Evolutionary conservation across 2,329 filamentous ascomycete species (phyloP).

Genomic region (Talaromyces piceae): DNA sequence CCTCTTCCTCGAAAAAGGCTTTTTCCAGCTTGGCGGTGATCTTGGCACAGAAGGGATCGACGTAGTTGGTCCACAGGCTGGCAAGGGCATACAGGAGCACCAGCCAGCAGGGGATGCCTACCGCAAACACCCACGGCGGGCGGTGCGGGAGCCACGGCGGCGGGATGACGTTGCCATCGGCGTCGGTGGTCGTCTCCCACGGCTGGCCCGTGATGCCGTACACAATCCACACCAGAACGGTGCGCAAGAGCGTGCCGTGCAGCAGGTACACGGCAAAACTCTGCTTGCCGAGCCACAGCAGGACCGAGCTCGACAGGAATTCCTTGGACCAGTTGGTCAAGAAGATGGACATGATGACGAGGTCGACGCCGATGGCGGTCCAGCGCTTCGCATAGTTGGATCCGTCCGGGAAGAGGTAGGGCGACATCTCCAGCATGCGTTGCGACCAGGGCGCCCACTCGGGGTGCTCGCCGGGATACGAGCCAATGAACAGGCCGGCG

Average conservation of each 20-base stretch:
- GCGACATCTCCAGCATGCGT: conserved; percentile 33
- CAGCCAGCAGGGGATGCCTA: conserved; percentile 43
- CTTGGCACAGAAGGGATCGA: conserved; percentile 44
- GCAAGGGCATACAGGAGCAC: conserved; percentile 42
- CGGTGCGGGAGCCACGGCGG: conserved; percentile 38
- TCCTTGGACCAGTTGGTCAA: conserved; percentile 43
- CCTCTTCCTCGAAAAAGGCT: conserved; percentile 38
- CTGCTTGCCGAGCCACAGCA: conserved; percentile 49
- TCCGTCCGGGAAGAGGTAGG: conserved; percentile 41
- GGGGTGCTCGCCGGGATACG: conserved; percentile 45
- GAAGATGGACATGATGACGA: conserved; percentile 45
- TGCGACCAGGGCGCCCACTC: conserved; percentile 46
- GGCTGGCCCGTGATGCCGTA: conserved; percentile 45
- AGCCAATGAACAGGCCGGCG: conserved; percentile 41
- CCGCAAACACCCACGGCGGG: conserved; percentile 31
- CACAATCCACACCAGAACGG: conserved; percentile 45
- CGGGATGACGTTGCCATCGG: conserved; percentile 31
- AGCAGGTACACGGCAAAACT: conserved; percentile 50
- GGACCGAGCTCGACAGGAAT: conserved; percentile 43
- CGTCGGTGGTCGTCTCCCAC: conserved; percentile 36
- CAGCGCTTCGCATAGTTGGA: conserved; percentile 40
- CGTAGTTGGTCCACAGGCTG: conserved; percentile 46
- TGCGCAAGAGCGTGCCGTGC: conserved; percentile 48
- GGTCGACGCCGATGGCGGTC: conserved; percentile 42
- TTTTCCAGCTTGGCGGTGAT: conserved; percentile 43